Evolutionary conservation across 805 yeast species (phyloP).

Genomic region (Lachancea kluyveri): DNA sequence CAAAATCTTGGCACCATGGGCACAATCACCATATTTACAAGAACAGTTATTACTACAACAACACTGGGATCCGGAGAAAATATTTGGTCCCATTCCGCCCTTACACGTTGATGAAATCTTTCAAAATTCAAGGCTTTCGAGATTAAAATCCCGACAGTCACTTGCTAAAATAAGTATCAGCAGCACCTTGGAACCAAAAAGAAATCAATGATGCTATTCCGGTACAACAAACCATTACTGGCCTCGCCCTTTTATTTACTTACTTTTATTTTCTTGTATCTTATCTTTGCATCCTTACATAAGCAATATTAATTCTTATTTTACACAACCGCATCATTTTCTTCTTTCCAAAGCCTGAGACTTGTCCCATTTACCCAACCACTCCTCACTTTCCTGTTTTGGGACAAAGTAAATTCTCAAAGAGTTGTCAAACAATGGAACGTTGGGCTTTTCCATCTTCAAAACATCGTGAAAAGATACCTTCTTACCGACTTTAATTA

Average conservation of each 20-base stretch:
- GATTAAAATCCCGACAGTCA: conserved; percentile 47
- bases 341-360: conserved; percentile 49
- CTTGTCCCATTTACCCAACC: conserved; percentile 67
- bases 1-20: conserved; percentile 53
- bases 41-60: conserved; percentile 41
- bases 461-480: conserved; percentile 59
- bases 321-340: no score
- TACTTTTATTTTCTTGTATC: conserved; percentile 1
- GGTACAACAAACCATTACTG: conserved; percentile 3
- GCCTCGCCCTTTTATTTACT: conserved; percentile 1
- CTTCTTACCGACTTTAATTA: conserved; percentile 79
- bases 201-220: background rate
- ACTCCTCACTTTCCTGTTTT: conserved; percentile 51
- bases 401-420: conserved; percentile 77
- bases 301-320: background rate
- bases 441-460: conserved; percentile 51
- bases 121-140: conserved; percentile 41
- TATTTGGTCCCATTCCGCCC: conserved; percentile 73
- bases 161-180: conserved; percentile 30
- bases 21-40: conserved; percentile 50
- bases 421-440: conserved; percentile 73
- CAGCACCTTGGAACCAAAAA: background rate
- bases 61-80: conserved; percentile 53
- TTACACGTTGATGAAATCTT: conserved; percentile 67
- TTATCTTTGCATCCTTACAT: background rate